Base-by-base conservation (phyloP, 2,329 filamentous ascomycete species). In the Calonectria montana region DNA sequence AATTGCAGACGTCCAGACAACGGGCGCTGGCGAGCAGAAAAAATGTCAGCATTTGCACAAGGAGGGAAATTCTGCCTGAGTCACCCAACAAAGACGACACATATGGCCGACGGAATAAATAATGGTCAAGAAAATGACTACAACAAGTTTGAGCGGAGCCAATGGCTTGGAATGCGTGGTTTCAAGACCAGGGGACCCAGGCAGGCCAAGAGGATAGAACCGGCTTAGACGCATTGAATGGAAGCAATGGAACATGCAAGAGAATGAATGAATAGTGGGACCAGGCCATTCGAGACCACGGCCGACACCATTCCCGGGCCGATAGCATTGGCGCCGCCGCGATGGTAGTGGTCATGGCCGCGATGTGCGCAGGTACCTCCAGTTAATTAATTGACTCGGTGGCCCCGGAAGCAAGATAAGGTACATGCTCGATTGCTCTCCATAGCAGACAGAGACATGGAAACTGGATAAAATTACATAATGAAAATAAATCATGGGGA, bases 401-500 rank as follows among this genome's bases (percentile, higher is more conserved):
- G 53, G 53, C 53, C 53, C 53, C 53, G 53, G 53, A 39, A 59
- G 31, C 53, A 59, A 59, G 53, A 59, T 59, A 59, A 59, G 35
- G 21, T 21, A 59, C 53, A 59, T 16, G 53, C 53, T 59, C 21
- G 53, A 39, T 12, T 31, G 53, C 13, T 31, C 35, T 39, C 31
- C 21, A 27, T 59, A 25, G 31, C 53, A 39, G n/a, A 16, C 13
- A 35, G 53, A 59, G 31, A 59, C 53, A 59, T 39, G 7, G 13
- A 15, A 13, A 25, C 13, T 39, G 53, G 53, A 59, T 59, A 59
- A 59, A 59, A 59, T 59, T 59, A 59, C 53, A 59, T 59, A 59
- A 59, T 59, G 53, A 37, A 59, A 59, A 59, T 37, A 59, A 59
- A 59, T 59, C 53, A 59, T 59, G 53, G 53, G 53, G 53, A 59